A percentile compares a stretch with the other conserved stretches of the same genome.
phyloP scores from a whole-genome alignment of 306 rosid genomes.

The Nissolia schottii region DNA sequence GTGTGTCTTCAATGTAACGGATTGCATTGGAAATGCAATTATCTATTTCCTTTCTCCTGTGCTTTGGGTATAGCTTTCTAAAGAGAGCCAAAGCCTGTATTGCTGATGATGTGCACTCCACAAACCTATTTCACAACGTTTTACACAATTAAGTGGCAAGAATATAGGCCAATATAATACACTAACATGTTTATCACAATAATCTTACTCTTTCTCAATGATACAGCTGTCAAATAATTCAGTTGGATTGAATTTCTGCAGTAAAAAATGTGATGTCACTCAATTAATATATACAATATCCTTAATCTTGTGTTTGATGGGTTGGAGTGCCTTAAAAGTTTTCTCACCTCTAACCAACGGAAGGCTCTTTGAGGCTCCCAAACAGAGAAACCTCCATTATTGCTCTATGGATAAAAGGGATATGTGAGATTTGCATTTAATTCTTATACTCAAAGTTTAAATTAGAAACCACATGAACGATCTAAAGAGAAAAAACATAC shows the following conservation, averaged over 20 bases:
- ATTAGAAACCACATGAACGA: neutral
- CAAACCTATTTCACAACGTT: constrained; percentile 32
- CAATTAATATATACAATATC: neutral
- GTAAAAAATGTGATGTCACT: neutral
- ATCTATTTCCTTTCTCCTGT: constrained; percentile 57
- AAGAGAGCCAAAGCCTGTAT: constrained; percentile 45
- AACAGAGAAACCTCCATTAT: constrained; percentile 56
- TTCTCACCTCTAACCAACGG: constrained; percentile 41
- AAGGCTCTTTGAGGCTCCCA: constrained; percentile 63
- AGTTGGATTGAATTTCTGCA: constrained; percentile 58
- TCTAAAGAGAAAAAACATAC: constrained; percentile 16
- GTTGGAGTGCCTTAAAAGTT: neutral
- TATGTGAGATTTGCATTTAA: neutral
- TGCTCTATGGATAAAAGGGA: constrained; percentile 33
- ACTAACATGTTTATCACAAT: neutral
- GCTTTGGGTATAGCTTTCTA: constrained; percentile 49
- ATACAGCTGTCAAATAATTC: constrained; percentile 47
- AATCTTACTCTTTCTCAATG: constrained; percentile 55
- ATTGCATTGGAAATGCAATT: constrained; percentile 40
- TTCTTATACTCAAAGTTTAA: neutral
- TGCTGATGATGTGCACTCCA: constrained; percentile 66
- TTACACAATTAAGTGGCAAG: neutral
- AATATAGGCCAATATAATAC: neutral
- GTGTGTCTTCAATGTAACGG: constrained; percentile 38
- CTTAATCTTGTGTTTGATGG: neutral